Percentiles rank a stretch among this genome's conserved stretches.
These are phyloP conservation scores for Lizonia empirigonia DNA, from an alignment of 2,329 filamentous ascomycete species.

Conservation along the genomic window DNA sequence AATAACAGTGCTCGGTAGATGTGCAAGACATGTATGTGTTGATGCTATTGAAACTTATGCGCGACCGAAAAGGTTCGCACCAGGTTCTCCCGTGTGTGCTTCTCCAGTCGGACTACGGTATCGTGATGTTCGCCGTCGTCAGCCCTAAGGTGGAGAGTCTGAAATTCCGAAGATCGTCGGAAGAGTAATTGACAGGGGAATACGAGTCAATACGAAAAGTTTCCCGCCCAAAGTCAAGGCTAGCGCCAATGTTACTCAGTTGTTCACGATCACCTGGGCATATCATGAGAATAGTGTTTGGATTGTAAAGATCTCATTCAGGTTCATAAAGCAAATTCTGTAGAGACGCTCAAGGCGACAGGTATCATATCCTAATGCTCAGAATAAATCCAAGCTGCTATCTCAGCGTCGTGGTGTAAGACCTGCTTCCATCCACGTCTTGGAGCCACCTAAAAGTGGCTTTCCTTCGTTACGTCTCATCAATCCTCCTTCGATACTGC, in stretches of 20 bases:
- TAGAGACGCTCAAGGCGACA: conserved; percentile 7
- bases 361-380: conserved; percentile 13
- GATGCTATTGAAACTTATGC: background rate
- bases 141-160: background rate
- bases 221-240: background rate
- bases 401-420: background rate
- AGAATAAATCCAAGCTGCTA: conserved; percentile 1
- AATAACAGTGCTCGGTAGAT: background rate
- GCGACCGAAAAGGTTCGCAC: background rate
- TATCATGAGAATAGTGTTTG: background rate
- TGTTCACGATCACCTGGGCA: background rate
- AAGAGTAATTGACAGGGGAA: background rate
- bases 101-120: background rate
- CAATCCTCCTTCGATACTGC: background rate
- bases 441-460: background rate
- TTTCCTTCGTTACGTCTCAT: background rate
- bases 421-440: conserved; percentile 8
- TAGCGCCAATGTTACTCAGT: background rate
- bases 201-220: conserved; percentile 6
- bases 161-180: conserved; percentile 3
- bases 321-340: background rate
- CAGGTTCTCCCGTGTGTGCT: background rate
- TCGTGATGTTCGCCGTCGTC: background rate
- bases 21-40: background rate
- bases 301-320: background rate